Evolutionary conservation across 1,284 basidiomycete species (phyloP).

Genomic region (Apiotrichum veenhuisii): DNA sequence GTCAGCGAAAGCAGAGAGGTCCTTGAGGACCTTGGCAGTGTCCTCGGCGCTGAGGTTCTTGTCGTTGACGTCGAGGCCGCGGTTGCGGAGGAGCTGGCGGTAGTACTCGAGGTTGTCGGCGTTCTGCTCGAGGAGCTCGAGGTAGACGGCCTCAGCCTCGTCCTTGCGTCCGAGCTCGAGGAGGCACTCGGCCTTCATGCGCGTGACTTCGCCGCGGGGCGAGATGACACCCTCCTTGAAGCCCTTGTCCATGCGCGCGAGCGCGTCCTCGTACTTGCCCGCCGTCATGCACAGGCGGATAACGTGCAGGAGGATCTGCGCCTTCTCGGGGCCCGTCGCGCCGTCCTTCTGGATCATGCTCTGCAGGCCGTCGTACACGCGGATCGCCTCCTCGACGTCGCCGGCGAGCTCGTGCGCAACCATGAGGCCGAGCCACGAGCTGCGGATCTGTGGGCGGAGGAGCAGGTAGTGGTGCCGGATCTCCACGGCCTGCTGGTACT

Average conservation of each 20-base stretch:
- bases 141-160: conserved; percentile 75
- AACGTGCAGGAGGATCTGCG: conserved; percentile 80
- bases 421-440: conserved; percentile 87
- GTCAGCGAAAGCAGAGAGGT: conserved; percentile 60
- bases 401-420: conserved; percentile 84
- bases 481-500: conserved; percentile 75
- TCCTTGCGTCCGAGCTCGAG: conserved; percentile 60
- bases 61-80: conserved; percentile 60
- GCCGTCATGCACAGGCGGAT: conserved; percentile 72
- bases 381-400: conserved; percentile 66
- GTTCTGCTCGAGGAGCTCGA: conserved; percentile 75
- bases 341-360: conserved; percentile 57
- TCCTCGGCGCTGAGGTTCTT: conserved; percentile 44
- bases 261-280: conserved; percentile 53
- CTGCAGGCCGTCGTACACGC: conserved; percentile 64
- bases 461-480: conserved; percentile 76
- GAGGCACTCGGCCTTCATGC: conserved; percentile 62
- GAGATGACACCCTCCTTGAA: conserved; percentile 65
- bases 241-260: conserved; percentile 64
- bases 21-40: conserved; percentile 57
- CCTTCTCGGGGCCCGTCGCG: conserved; percentile 59
- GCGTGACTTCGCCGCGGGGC: conserved; percentile 66
- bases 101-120: conserved; percentile 81
- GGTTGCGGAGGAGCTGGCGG: conserved; percentile 64
- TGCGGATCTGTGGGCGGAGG: conserved; percentile 75